A percentile compares a stretch with the other conserved stretches of the same genome.
Evolutionary conservation across 2,329 filamentous ascomycete species (phyloP).

Genomic region (Golovinomyces cichoracearum): DNA sequence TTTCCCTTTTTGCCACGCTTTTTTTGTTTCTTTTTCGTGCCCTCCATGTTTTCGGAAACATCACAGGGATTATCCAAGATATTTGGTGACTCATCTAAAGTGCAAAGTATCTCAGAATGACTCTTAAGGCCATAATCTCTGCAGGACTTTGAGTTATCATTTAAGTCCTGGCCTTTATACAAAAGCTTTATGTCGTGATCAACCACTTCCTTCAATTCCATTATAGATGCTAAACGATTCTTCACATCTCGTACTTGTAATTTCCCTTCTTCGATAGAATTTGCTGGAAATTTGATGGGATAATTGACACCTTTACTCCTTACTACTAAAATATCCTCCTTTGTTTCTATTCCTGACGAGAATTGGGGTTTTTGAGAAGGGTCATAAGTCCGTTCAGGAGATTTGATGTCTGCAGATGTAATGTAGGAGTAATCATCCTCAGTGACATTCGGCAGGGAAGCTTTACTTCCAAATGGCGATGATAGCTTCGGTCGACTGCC

Average conservation of each 20-base stretch:
- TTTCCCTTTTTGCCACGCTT: constrained; percentile 18
- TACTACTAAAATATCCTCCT: constrained; percentile 46
- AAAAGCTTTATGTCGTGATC: constrained; percentile 34
- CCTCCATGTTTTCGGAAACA: constrained; percentile 17
- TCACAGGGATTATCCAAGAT: constrained; percentile 20
- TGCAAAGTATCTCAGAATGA: constrained; percentile 33
- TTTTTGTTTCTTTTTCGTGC: constrained; percentile 11
- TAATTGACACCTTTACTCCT: constrained; percentile 41
- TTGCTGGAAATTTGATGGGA: constrained; percentile 46
- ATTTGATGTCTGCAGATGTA: constrained; percentile 44
- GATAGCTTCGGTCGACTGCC: constrained; percentile 8
- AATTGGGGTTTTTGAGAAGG: constrained; percentile 16
- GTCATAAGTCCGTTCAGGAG: constrained; percentile 19
- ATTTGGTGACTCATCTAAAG: constrained; percentile 25
- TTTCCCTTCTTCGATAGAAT: constrained; percentile 49
- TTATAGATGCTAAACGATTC: constrained; percentile 38
- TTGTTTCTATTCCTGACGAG: constrained; percentile 19
- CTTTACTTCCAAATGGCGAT: constrained; percentile 14
- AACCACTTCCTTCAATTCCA: constrained; percentile 30
- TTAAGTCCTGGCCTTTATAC: constrained; percentile 47
- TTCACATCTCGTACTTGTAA: constrained; percentile 39
- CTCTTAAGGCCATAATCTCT: constrained; percentile 36
- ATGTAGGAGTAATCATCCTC: constrained; percentile 64
- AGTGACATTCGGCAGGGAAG: constrained; percentile 33
- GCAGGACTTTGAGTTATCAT: constrained; percentile 31